Base-by-base conservation (phyloP, 768 basidiomycete species). In the Naematelia aurantialba region DNA sequence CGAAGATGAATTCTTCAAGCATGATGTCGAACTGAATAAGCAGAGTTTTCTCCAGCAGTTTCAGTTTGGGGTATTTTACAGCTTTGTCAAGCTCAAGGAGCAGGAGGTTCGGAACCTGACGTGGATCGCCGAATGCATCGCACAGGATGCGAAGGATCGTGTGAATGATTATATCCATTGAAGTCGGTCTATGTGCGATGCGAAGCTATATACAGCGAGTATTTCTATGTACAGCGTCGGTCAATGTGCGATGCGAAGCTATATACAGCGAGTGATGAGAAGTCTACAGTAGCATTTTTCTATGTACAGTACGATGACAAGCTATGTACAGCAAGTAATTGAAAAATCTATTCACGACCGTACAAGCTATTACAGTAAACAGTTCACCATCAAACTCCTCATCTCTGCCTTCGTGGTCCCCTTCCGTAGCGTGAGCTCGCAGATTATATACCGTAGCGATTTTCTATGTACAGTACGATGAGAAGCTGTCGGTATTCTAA, bases 31-130 rank as follows among this genome's bases (percentile, higher is more conserved):
- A 65, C 78, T 94, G 64, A 98, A 98, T 83, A 96, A 96, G 81
- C 84, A 85, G 68, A 85, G 90, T 27, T 98, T 98, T 82, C 76
- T 98, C 76, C 94, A 97, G 79, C 87, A 99, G 80, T 98, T 97
- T 82, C 92, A 97, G 78, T 87, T 88, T 70, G 89, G 88, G 42
- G 85, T 94, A 31, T 97, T 80, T 51, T 79, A 79, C 56, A 86
- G 86, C 73, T 97, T 93, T 75, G 83, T 96, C 67, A 80, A 80
- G 67, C 66, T 81, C 17, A 81, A 81, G 72, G 80, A 81, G 70
- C 80, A 81, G 68, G 80, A 81, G 66, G 78, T 80, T 12, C 61
- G 79, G 55, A 80, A 76, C 62, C 56, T 79, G 47, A 76, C 73
- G 19, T 80, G 79, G 79, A 92, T 96, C 78, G 91, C 91, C 55